Evolutionary conservation across 2,329 filamentous ascomycete genomes (phyloP).

Genomic region (Furcasterigmium furcatum): DNA sequence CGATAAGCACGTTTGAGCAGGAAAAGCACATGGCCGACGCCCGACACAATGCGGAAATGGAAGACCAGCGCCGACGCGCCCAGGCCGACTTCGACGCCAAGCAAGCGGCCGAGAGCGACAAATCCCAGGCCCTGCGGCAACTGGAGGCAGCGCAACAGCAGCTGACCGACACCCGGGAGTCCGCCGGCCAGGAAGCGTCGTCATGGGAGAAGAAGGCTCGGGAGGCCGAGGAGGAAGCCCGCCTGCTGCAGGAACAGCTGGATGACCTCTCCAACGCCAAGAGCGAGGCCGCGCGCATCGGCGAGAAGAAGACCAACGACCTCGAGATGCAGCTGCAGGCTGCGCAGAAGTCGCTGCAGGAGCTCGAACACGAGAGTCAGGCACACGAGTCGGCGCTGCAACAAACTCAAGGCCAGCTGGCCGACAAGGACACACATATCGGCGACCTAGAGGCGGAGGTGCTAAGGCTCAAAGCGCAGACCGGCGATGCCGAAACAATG

Average conservation of each 20-base stretch:
- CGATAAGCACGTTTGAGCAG: slow-evolving; percentile 81
- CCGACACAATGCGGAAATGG: slow-evolving; percentile 78
- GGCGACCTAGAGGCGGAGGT: slow-evolving; percentile 80
- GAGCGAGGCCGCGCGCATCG: slow-evolving; percentile 66
- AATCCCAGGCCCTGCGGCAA: slow-evolving; percentile 44
- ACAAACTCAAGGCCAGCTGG: slow-evolving; percentile 62
- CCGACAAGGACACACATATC: slow-evolving; percentile 66
- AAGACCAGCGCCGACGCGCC: slow-evolving; percentile 75
- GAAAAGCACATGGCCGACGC: slow-evolving; percentile 79
- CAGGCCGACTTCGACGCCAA: slow-evolving; percentile 77
- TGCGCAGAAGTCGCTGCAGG: slow-evolving; percentile 46
- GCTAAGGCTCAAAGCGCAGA: slow-evolving; percentile 78
- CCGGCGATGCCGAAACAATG: slow-evolving; percentile 82
- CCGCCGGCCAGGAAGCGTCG: slow-evolving; percentile 52
- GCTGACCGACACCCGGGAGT: slow-evolving; percentile 47
- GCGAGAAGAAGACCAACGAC: slow-evolving; percentile 52
- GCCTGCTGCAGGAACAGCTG: slow-evolving; percentile 73
- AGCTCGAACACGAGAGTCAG: slow-evolving; percentile 56
- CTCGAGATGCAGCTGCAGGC: slow-evolving; percentile 49
- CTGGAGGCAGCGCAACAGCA: slow-evolving; percentile 49
- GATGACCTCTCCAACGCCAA: slow-evolving; percentile 65
- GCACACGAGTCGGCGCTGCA: slow-evolving; percentile 54
- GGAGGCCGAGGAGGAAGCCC: slow-evolving; percentile 70
- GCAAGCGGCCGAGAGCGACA: slow-evolving; percentile 56
- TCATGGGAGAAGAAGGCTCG: slow-evolving; percentile 67